These are phyloP conservation scores for Spinacia oleracea DNA, from an alignment of 179 eudicot species.

Conservation along the genomic window DNA sequence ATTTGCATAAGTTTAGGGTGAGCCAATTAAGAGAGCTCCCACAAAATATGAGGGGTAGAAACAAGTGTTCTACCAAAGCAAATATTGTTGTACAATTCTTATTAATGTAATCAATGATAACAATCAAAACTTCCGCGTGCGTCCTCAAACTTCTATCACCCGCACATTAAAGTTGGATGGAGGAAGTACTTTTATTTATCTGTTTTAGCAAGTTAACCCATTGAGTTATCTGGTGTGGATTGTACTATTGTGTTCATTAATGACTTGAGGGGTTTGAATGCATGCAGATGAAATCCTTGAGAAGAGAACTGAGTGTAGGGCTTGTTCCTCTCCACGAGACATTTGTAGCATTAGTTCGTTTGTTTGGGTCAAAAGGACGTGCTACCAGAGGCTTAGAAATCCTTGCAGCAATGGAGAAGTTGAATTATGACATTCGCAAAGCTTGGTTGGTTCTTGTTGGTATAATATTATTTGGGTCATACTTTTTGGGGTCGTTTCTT, in stretches of 20 bases:
- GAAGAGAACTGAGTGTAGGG: slow-evolving; percentile 88
- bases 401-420: slow-evolving; percentile 96
- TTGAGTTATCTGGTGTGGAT: not conserved
- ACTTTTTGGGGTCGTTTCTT: slow-evolving; percentile 6
- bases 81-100: no score
- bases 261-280: not conserved
- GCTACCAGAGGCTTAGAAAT: slow-evolving; percentile 88
- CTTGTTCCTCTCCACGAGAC: slow-evolving; percentile 95
- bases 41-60: no score
- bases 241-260: not conserved
- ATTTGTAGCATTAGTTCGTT: slow-evolving; percentile 73
- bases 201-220: not conserved
- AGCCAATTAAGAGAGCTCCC: no score
- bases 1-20: no score
- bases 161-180: not conserved
- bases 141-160: no score
- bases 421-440: slow-evolving; percentile 81
- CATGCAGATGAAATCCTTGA: slow-evolving; percentile 87
- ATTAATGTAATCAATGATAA: no score
- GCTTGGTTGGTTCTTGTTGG: slow-evolving; percentile 98
- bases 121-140: no score
- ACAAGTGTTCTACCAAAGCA: no score
- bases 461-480: slow-evolving; percentile 38
- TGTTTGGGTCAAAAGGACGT: slow-evolving; percentile 82
- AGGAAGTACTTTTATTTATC: not conserved